Conservation (phyloP, 148 eudicot genomes). For the Persicaria tinctoria region DNA sequence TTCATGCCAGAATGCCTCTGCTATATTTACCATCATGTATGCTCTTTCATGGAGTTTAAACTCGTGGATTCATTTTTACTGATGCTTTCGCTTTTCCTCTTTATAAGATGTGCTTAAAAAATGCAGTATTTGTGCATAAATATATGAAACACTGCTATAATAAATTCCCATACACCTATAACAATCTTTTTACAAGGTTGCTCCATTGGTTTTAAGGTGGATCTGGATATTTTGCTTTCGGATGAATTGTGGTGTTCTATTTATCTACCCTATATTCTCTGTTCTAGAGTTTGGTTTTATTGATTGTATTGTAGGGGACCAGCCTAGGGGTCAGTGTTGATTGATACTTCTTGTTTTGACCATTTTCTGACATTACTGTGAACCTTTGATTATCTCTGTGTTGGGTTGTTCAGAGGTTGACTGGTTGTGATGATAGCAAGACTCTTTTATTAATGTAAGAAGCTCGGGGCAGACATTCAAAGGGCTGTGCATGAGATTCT, state of each 20-base stretch:
- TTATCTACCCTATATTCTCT: neutral
- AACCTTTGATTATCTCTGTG: neutral
- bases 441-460: neutral
- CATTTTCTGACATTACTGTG: neutral
- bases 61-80: neutral
- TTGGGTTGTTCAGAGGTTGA: neutral
- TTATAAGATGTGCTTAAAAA: neutral
- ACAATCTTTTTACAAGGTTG: neutral
- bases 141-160: neutral
- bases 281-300: neutral
- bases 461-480: neutral
- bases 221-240: neutral
- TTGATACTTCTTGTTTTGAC: neutral
- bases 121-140: neutral
- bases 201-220: neutral
- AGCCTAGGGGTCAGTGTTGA: neutral
- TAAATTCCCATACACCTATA: neutral
- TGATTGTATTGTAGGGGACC: neutral
- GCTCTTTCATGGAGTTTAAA: conserved; percentile 14
- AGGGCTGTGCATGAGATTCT: neutral
- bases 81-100: neutral
- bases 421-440: neutral
- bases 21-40: conserved; percentile 95
- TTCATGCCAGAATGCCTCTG: conserved; percentile 99
- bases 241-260: neutral